phyloP scores from a whole-genome alignment of 2,329 filamentous ascomycete species.

The Microthyrium microscopicum region DNA sequence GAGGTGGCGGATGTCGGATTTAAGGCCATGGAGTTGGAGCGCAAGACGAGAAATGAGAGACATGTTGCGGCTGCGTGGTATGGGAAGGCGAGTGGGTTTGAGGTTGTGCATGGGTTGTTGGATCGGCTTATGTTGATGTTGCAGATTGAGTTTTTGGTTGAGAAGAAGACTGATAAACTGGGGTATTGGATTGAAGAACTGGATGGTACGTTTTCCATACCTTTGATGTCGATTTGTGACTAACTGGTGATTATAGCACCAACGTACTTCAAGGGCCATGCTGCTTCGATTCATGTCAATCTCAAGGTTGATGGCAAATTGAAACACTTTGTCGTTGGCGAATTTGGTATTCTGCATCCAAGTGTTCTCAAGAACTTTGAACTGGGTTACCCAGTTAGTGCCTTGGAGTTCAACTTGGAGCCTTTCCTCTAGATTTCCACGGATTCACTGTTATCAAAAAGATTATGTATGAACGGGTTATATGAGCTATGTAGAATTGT shows the following conservation, averaged over 20 bases:
- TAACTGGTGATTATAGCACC: constrained; percentile 34
- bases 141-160: constrained; percentile 51
- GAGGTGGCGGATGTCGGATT: constrained; percentile 83
- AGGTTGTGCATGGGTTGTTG: constrained; percentile 83
- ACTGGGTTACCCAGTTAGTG: constrained; percentile 70
- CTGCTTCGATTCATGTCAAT: constrained; percentile 67
- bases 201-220: constrained; percentile 38
- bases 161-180: constrained; percentile 36
- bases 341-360: constrained; percentile 89
- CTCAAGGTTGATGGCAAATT: constrained; percentile 36
- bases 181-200: constrained; percentile 40
- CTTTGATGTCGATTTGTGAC: not conserved
- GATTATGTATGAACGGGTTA: too few relatives aligned
- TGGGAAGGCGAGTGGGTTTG: constrained; percentile 86
- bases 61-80: constrained; percentile 96
- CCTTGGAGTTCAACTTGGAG: constrained; percentile 87
- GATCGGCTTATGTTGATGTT: constrained; percentile 91
- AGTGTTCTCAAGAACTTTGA: constrained; percentile 81
- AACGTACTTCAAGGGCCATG: constrained; percentile 83
- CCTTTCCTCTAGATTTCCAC: constrained; percentile 53
- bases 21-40: constrained; percentile 68
- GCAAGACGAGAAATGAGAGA: constrained; percentile 79
- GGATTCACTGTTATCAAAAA: too few relatives aligned
- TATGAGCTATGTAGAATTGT: too few relatives aligned
- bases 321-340: constrained; percentile 65